Evolutionary conservation across 1,139 yeast species (phyloP), one percentile per base, ranked within the genome.

Genomic region (Lodderomyces oxycetoniae): DNA sequence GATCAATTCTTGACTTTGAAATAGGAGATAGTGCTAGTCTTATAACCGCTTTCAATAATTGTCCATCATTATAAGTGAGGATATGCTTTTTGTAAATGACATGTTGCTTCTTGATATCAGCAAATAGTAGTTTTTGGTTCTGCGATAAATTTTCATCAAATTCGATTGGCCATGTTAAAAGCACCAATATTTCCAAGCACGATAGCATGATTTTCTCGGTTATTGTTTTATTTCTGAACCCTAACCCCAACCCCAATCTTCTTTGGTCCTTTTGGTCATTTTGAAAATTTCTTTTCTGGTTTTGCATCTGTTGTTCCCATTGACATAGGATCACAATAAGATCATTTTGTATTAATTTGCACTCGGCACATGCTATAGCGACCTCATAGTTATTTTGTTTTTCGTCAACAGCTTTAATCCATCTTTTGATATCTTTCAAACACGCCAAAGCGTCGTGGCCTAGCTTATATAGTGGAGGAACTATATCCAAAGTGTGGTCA

Each of bases 361-460:
- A 77, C 35, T 86, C 93, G 4, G 89, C 85, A 45, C 94, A 83
- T 0, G 96, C 95, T 32, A 85, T 66, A 0, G 96, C 95, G 12
- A 89, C 96, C 45, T 82, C 88, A 67, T 77, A 81, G 17, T 78
- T 67, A 34, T 72, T 68, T 40, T 74, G 71, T 28, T 69, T 67
- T 40, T 86, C 94, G 53, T 91, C 98, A 33, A 86, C 91, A 1
- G 83, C 70, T 45, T 77, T 77, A 36, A 91, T 73, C 96, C 97
- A 89, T 46, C 84, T 69, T 53, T 86, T 87, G 41, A 91, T 59
- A 59, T 91, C 98, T 47, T 85, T 82, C 24, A 91, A 61, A 57
- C 97, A 87, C 1, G 89, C 89, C 40, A 85, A 60, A 2, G 96
- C 96, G 52, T 91, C 97, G 45, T 83, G 89, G 8, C 98, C 98